Conservation (phyloP, 169 alveolate genomes). For the Plasmodium falciparum region DNA sequence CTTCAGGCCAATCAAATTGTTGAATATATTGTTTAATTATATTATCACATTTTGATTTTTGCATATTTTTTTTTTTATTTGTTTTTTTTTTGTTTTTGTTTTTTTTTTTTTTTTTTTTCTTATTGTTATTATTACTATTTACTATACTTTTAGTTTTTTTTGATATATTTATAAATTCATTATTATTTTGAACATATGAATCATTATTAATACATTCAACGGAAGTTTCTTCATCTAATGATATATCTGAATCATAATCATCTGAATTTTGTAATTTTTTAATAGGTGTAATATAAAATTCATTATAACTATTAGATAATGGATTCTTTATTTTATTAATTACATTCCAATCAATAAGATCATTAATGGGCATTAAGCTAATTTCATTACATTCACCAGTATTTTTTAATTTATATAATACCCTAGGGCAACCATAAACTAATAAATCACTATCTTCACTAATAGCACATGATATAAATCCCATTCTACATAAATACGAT, state of each 20-base stretch:
- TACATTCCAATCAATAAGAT: conserved; percentile 51
- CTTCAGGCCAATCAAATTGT: conserved; percentile 71
- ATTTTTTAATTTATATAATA: conserved; percentile 86
- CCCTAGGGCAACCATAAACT: conserved; percentile 95
- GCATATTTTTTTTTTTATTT: not conserved
- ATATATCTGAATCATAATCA: not conserved
- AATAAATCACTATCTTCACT: conserved; percentile 96
- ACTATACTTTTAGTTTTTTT: not conserved
- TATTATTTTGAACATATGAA: not conserved
- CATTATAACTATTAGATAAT: conserved; percentile 32
- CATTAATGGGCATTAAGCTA: conserved; percentile 68
- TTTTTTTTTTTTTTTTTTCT: not conserved
- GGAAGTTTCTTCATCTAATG: too few species aligned
- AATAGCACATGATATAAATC: conserved; percentile 89
- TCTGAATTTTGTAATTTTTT: conserved; percentile 5
- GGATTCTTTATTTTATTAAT: conserved; percentile 63
- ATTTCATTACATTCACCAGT: conserved; percentile 84
- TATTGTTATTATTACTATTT: not conserved
- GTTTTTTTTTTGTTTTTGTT: not conserved
- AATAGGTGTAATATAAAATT: conserved; percentile 50
- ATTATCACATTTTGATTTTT: conserved; percentile 31
- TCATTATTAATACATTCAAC: too few species aligned
- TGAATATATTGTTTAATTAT: conserved; percentile 59
- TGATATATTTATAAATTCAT: not conserved
- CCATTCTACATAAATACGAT: conserved; percentile 95